phyloP scores from a whole-genome alignment of 768 basidiomycete genomes.

The Thelephora ganbajun region DNA sequence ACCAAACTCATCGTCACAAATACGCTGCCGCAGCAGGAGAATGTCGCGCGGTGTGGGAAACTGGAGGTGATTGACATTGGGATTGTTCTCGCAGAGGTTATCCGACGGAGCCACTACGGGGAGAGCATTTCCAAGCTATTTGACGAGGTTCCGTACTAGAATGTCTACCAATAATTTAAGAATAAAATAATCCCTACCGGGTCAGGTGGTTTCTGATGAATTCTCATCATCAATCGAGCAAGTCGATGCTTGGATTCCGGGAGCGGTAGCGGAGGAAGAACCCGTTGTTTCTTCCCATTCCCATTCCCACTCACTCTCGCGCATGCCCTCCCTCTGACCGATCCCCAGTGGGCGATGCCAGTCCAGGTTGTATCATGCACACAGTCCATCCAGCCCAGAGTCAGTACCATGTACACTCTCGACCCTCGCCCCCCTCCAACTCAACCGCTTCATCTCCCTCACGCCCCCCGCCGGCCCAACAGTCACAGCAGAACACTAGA shows the following conservation, averaged over 20 bases:
- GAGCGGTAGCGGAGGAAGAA: not conserved
- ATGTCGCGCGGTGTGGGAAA: conserved; percentile 57
- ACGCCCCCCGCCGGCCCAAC: conserved; percentile 7
- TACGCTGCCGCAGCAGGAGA: conserved; percentile 81
- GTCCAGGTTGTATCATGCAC: conserved; percentile 39
- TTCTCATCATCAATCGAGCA: no score
- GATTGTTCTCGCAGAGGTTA: conserved; percentile 89
- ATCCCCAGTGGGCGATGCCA: conserved; percentile 37
- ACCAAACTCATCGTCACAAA: conserved; percentile 97
- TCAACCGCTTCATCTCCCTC: conserved; percentile 8
- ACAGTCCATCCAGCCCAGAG: conserved; percentile 32
- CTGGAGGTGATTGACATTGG: conserved; percentile 94
- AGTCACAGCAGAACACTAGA: conserved; percentile 21
- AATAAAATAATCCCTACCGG: no score
- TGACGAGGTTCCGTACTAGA: conserved; percentile 78
- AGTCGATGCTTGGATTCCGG: no score
- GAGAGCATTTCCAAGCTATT: conserved; percentile 85
- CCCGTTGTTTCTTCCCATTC: conserved; percentile 9
- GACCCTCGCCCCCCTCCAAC: conserved; percentile 8
- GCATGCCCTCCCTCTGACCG: conserved; percentile 15
- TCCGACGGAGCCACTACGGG: conserved; percentile 93
- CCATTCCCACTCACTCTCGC: conserved; percentile 11
- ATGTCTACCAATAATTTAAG: not conserved
- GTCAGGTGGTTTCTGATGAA: no score
- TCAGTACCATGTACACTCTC: conserved; percentile 13